Conservation (phyloP, 441 rosid genomes). For the Erodium moschatum region DNA sequence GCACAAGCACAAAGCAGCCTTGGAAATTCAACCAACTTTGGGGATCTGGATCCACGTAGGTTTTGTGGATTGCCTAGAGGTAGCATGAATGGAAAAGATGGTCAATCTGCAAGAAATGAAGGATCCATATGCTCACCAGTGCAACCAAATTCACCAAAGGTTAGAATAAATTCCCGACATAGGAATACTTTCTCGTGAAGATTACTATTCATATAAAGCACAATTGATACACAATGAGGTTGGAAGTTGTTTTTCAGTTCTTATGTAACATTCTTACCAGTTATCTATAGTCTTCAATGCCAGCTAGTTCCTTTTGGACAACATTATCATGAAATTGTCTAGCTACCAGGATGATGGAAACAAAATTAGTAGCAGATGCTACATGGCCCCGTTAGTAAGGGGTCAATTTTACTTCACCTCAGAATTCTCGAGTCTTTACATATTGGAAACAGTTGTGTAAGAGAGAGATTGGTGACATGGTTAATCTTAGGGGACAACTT, state of each 20-base stretch:
- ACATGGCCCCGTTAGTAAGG: too few species aligned
- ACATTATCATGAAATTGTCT: background rate
- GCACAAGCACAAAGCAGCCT: conserved; percentile 41
- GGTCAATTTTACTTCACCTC: too few species aligned
- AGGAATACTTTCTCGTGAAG: background rate
- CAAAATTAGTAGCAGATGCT: too few species aligned
- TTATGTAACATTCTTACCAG: background rate
- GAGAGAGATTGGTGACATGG: too few species aligned
- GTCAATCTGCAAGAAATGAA: conserved; percentile 42
- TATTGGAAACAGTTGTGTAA: too few species aligned
- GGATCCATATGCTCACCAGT: conserved; percentile 49
- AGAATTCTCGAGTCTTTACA: too few species aligned
- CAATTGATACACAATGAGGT: background rate
- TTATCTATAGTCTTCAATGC: background rate
- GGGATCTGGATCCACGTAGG: conserved; percentile 45
- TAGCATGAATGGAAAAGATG: conserved; percentile 42
- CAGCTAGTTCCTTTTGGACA: background rate
- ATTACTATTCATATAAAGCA: background rate
- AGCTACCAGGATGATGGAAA: background rate
- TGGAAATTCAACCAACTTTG: conserved; percentile 38
- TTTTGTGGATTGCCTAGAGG: conserved; percentile 39
- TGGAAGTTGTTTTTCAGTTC: background rate
- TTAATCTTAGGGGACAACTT: too few species aligned
- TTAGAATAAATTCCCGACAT: conserved; percentile 19
- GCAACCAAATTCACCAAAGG: conserved; percentile 57